Evolutionary conservation across 495 filamentous ascomycete species (phyloP).

Genomic region (Chaetomium cochliodes): DNA sequence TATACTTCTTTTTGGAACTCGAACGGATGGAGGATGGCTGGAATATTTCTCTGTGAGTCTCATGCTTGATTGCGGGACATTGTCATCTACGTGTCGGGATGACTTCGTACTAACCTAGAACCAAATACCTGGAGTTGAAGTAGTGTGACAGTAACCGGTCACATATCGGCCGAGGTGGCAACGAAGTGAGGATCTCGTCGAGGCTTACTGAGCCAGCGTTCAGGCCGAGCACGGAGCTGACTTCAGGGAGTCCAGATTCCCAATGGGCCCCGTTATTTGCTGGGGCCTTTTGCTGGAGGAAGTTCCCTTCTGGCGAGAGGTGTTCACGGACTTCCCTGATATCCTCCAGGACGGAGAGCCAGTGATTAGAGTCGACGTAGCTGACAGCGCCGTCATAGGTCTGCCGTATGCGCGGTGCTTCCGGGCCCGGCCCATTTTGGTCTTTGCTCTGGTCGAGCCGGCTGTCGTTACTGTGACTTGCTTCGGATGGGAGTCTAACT

Average conservation of each 20-base stretch:
- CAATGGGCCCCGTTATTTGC: not conserved
- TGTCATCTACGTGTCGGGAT: too few relatives aligned
- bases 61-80: not conserved
- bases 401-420: constrained; percentile 8
- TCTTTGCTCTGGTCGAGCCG: not conserved
- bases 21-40: not conserved
- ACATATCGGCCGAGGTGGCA: constrained; percentile 1
- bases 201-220: not conserved
- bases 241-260: not conserved
- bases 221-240: constrained; percentile 4
- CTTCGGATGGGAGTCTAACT: too few relatives aligned
- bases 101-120: not conserved
- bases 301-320: not conserved
- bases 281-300: not conserved
- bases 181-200: not conserved
- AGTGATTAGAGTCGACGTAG: constrained; percentile 5
- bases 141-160: constrained; percentile 7
- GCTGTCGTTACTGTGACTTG: not conserved
- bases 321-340: constrained; percentile 8
- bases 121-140: not conserved
- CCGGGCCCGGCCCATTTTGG: not conserved
- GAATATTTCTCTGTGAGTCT: not conserved
- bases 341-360: constrained; percentile 8
- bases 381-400: constrained; percentile 1
- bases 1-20: constrained; percentile 11